Base-by-base conservation (phyloP, 1,284 basidiomycete species). In the Apiotrichum domesticum region DNA sequence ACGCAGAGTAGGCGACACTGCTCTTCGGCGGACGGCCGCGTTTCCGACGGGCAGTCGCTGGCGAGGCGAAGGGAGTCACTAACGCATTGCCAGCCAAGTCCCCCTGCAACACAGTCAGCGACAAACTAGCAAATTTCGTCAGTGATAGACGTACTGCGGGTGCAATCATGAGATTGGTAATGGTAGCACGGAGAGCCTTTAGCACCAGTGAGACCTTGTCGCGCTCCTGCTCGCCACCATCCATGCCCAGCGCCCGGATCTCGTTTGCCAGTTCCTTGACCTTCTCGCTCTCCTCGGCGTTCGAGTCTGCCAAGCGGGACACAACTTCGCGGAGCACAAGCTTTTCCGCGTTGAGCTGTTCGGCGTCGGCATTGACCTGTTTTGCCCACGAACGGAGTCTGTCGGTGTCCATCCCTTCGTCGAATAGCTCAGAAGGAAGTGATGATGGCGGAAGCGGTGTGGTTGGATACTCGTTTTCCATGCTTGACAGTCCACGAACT, bases 1-100 rank as follows among this genome's bases (percentile, higher is more conserved):
- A 35, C 10, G 48, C 40, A 14, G 52, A 47, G 41, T 14, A 51
- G 33, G 10, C 5, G n/a, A 33, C 49, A 13, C 41, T 34, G 35
- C 55, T 59, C 55, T 70, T 69, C 10, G 69, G 67, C 9, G 69
- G 69, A 9, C 69, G 63, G 3, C 69, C 69, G 29, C 69, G 62
- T n/a, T 62, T 46, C 9, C 69, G 56, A 1, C 63, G 58, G 2
- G 70, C 68, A 14, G 68, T 68, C 5, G 72, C 71, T 2, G 72
- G 68, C 4, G 70, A 67, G 5, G 69, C 65, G 55, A 63, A 69
- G 15, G 70, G 57, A 13, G 61, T 58, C 55, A 46, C 53, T 35
- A 29, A n/a, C 14, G 47, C 44, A 5, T 43, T 42, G 29, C 43
- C 34, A 21, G 33, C 8, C 35, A 52, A 15, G 33, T 58, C 52